Conservation (phyloP, 169 alveolate genomes). For the Toxoplasma gondii region DNA sequence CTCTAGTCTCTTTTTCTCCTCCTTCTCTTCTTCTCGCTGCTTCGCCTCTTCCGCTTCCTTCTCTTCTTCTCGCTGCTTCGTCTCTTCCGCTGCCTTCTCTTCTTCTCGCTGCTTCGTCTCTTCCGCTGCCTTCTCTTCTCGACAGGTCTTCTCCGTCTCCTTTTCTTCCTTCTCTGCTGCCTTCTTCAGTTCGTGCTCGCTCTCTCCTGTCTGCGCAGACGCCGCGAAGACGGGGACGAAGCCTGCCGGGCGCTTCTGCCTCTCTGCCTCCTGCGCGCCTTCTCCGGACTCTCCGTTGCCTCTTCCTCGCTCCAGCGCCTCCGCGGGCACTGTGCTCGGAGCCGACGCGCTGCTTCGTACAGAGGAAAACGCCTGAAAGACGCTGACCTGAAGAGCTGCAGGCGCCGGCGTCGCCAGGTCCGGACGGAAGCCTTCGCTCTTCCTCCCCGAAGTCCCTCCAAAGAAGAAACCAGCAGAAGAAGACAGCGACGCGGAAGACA, state of each 20-base stretch:
- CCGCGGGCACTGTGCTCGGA: background rate
- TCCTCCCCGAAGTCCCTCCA: no score
- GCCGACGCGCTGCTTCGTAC: background rate
- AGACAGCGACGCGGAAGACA: background rate
- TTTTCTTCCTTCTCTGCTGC: background rate
- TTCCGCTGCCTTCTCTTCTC: no score
- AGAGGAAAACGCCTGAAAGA: background rate
- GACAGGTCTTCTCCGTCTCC: background rate
- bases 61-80: no score
- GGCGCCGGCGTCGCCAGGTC: background rate
- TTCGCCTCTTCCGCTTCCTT: no score
- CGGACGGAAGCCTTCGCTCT: background rate
- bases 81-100: no score
- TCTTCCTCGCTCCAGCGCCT: background rate
- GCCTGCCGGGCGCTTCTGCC: background rate
- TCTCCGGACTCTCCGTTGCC: background rate
- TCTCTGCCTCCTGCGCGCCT: background rate
- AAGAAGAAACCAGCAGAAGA: no score
- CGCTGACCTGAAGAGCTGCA: background rate
- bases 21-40: constrained; percentile 21
- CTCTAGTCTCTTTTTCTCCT: background rate
- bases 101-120: no score
- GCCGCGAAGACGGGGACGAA: background rate
- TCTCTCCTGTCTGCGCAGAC: background rate
- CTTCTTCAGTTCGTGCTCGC: background rate